Base-by-base conservation (phyloP, 139 green algal species). In the Diplosphaera chodatii region DNA sequence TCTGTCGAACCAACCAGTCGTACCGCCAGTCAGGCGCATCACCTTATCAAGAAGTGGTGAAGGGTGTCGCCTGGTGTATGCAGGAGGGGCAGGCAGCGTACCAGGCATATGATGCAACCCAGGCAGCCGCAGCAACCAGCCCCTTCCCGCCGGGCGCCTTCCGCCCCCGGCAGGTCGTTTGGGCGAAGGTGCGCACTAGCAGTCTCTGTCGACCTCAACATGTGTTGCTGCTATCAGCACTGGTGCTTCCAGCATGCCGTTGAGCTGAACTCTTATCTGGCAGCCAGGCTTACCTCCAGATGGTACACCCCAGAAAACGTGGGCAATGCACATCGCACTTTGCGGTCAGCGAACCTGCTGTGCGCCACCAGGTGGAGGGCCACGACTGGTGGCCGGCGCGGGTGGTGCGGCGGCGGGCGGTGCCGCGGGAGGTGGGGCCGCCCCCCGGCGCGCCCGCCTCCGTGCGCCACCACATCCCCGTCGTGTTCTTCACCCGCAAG, bases 381-480 rank as follows among this genome's bases (percentile, higher is more conserved):
- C 92, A 97, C 75, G 91, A 96, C 64, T 97, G 90, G 86, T 97
- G 92, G 92, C 92, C 92, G 3, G 92, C 89, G 1, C 80, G 84
- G 31, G 82, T 96, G 0, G 90, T 96, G 55, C 75, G 91, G 10
- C 74, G 92, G 29, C 70, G 92, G 1, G 90, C 91, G 32, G 91
- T 97, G 32, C 92, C 92, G 0, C 76, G 80, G 0, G 90, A 96
- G 80, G 92, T 96, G 22, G 85, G 85, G 5, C 81, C 85, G 0
- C 91, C 89, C 0, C 85, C 86, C 0, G 85, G 85, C 3, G 85
- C 81, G 31, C 78, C 86, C 20, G 41, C 75, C 18, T 68, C 77
- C 0, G 85, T 93, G 64, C 74, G 88, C 31, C 72, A 70, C 56
- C 86, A 87, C 76, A 88, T 93, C 27, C 92, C 92, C 3, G 91